Conservation (phyloP, 306 rosid genomes). For the Citrullus amarus region DNA sequence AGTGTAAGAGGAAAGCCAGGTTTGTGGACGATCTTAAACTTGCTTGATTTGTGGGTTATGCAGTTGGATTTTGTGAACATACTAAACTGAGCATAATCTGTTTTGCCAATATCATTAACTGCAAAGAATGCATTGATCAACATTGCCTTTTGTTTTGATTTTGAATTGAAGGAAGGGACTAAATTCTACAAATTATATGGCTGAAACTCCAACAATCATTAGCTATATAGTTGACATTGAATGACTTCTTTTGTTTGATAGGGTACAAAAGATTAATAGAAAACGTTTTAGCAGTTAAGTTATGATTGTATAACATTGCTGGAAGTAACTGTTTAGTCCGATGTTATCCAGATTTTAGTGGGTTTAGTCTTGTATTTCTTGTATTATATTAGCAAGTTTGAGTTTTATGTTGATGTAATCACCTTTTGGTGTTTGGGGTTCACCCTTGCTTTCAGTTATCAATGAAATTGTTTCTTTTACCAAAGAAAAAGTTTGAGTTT, state of each 20-base stretch:
- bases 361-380: no score
- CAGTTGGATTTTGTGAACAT: background rate
- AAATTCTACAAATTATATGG: background rate
- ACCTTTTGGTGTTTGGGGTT: no score
- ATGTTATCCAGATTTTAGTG: no score
- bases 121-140: background rate
- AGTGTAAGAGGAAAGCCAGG: conserved; percentile 73
- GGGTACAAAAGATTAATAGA: background rate
- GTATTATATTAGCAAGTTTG: no score
- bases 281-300: background rate
- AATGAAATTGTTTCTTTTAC: no score
- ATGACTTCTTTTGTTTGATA: background rate
- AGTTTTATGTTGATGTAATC: no score
- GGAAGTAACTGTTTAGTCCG: background rate
- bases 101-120: background rate
- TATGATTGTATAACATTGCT: background rate
- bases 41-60: background rate
- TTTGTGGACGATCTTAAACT: conserved; percentile 4
- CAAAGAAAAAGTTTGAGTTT: no score
- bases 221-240: background rate
- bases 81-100: background rate
- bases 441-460: no score
- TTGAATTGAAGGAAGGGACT: background rate
- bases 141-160: background rate
- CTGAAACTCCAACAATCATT: background rate